Evolutionary conservation across 345 rosid genomes (phyloP).

Genomic region (Syzygium oleosum): DNA sequence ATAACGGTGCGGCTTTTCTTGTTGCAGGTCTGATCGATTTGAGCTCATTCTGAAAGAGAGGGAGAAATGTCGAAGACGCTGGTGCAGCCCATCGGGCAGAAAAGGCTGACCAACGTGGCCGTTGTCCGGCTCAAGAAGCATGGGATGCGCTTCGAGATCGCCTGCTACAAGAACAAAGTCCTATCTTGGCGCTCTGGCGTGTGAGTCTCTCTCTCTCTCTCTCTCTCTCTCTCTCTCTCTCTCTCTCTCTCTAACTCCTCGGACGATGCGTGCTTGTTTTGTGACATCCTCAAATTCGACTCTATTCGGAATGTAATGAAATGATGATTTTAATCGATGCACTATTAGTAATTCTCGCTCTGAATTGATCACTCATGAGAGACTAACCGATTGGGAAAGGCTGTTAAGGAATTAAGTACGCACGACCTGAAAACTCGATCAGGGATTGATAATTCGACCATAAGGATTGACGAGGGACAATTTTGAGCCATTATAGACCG

Average conservation of each 20-base stretch:
- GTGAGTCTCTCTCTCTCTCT: conserved; percentile 27
- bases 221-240: not conserved
- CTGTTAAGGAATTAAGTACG: too few relatives aligned
- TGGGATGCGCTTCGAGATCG: conserved; percentile 91
- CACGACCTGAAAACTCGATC: too few relatives aligned
- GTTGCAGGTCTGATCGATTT: not conserved
- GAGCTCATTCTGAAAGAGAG: not conserved
- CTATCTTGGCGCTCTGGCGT: conserved; percentile 98
- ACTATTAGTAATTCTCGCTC: too few relatives aligned
- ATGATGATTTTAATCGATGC: too few relatives aligned
- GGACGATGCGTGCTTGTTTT: too few relatives aligned
- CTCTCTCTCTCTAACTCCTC: not conserved
- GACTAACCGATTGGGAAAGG: too few relatives aligned
- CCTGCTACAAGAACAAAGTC: conserved; percentile 98
- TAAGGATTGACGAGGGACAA: too few relatives aligned
- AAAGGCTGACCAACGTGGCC: conserved; percentile 93
- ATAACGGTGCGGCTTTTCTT: not conserved
- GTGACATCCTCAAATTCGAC: too few relatives aligned
- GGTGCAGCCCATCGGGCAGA: conserved; percentile 87
- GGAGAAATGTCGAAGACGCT: conserved; percentile 64
- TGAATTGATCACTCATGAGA: too few relatives aligned
- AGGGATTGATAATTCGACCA: too few relatives aligned
- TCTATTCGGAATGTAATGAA: too few relatives aligned
- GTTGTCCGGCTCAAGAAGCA: conserved; percentile 84
- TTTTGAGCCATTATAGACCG: too few relatives aligned